phyloP scores from a whole-genome alignment of 2,329 filamentous ascomycete genomes.

The Laburnicola sp. region DNA sequence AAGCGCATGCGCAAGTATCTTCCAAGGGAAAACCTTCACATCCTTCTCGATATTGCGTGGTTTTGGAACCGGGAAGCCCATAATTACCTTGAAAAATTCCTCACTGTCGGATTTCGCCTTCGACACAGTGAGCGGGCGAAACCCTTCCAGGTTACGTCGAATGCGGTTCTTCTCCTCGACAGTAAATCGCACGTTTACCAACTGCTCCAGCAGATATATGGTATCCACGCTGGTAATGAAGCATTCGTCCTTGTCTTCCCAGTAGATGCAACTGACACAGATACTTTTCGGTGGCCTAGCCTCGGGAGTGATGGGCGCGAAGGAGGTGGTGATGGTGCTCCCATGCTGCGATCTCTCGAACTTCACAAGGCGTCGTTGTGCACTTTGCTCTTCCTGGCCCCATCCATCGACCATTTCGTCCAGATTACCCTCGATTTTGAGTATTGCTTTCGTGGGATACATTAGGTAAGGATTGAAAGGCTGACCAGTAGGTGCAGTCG shows the following conservation, averaged over 20 bases:
- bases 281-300: slow-evolving; percentile 82
- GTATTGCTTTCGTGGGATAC: slow-evolving; percentile 76
- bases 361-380: slow-evolving; percentile 80
- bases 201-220: slow-evolving; percentile 88
- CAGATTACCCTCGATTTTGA: slow-evolving; percentile 85
- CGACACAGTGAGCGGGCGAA: slow-evolving; percentile 88
- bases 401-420: slow-evolving; percentile 81
- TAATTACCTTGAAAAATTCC: slow-evolving; percentile 98
- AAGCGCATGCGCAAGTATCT: slow-evolving; percentile 79
- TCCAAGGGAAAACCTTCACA: slow-evolving; percentile 98
- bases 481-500: slow-evolving; percentile 50
- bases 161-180: slow-evolving; percentile 99
- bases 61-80: slow-evolving; percentile 94
- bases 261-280: slow-evolving; percentile 96
- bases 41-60: slow-evolving; percentile 98
- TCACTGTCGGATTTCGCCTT: slow-evolving; percentile 92
- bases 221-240: slow-evolving; percentile 97
- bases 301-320: slow-evolving; percentile 75
- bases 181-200: slow-evolving; percentile 84
- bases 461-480: slow-evolving; percentile 75
- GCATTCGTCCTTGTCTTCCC: slow-evolving; percentile 87
- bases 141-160: slow-evolving; percentile 90
- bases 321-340: slow-evolving; percentile 78
- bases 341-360: slow-evolving; percentile 83
- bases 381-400: slow-evolving; percentile 78